Conservation (phyloP, 352 stramenopile genomes). For the Pythium dissimile region DNA sequence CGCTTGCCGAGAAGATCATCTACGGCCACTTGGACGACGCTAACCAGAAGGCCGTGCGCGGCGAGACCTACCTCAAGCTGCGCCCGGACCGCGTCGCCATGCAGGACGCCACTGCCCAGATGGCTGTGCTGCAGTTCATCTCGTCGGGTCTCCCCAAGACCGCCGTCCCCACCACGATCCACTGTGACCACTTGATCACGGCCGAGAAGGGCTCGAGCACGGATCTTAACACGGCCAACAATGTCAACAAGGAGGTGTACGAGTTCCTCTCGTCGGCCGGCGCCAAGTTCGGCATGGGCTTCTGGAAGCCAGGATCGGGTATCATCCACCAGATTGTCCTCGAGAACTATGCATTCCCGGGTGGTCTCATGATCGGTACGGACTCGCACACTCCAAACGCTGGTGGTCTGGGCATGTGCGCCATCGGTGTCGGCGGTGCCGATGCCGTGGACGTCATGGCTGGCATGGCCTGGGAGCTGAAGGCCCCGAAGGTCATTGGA, state of each 20-base stretch:
- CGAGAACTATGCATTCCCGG: constrained; percentile 94
- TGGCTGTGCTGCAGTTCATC: constrained; percentile 95
- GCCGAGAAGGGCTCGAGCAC: constrained; percentile 88
- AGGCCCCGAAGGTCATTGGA: constrained; percentile 94
- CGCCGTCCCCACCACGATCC: constrained; percentile 90
- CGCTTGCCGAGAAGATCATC: constrained; percentile 94
- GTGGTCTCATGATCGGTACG: constrained; percentile 93
- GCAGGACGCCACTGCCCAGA: constrained; percentile 93
- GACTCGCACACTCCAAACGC: constrained; percentile 94
- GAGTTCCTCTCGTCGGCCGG: constrained; percentile 90
- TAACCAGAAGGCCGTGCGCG: constrained; percentile 75
- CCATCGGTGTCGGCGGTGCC: constrained; percentile 90
- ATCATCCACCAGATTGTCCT: constrained; percentile 95
- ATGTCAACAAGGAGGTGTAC: constrained; percentile 91
- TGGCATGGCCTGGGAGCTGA: constrained; percentile 93
- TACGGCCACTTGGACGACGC: constrained; percentile 92
- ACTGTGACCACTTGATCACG: constrained; percentile 95
- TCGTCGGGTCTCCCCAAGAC: constrained; percentile 92
- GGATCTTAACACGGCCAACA: constrained; percentile 88
- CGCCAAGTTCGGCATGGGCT: constrained; percentile 93
- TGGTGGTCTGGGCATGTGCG: constrained; percentile 91
- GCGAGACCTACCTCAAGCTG: constrained; percentile 92
- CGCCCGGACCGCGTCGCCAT: constrained; percentile 92
- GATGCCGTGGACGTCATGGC: constrained; percentile 94
- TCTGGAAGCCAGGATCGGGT: constrained; percentile 92